These are phyloP conservation scores for Protomyces macrosporus DNA, from an alignment of 1,139 yeast species.

Conservation along the genomic window DNA sequence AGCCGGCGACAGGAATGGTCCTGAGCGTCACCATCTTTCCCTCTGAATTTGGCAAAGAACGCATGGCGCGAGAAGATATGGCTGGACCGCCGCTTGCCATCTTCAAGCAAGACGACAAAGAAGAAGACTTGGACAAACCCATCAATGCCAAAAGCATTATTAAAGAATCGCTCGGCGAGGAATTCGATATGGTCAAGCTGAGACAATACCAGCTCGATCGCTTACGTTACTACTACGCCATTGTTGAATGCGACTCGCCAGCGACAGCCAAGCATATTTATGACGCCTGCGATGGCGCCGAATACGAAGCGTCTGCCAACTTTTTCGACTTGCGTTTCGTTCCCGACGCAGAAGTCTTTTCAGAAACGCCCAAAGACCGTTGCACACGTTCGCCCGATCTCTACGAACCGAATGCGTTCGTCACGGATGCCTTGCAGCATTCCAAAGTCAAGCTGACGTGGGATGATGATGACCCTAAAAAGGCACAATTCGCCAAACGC, in stretches of 20 bases:
- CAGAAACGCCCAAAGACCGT: constrained; percentile 60
- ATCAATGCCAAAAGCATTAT: constrained; percentile 35
- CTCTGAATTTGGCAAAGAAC: constrained; percentile 88
- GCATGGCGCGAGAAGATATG: constrained; percentile 80
- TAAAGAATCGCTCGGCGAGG: constrained; percentile 46
- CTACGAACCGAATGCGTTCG: constrained; percentile 79
- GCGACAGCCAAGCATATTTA: constrained; percentile 71
- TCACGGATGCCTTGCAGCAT: constrained; percentile 43
- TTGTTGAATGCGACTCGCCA: constrained; percentile 76
- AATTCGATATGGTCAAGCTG: constrained; percentile 44
- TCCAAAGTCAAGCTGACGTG: constrained; percentile 36
- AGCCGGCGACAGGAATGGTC: constrained; percentile 70
- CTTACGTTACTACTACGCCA: constrained; percentile 88
- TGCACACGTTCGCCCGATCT: constrained; percentile 68
- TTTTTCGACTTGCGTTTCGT: constrained; percentile 86
- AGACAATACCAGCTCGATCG: constrained; percentile 70
- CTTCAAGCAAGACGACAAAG: constrained; percentile 43
- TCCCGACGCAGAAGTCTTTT: constrained; percentile 86
- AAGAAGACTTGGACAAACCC: constrained; percentile 37
- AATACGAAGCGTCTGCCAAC: constrained; percentile 92
- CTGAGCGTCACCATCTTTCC: constrained; percentile 73
- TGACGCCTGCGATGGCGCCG: constrained; percentile 87
- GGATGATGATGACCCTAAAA: constrained; percentile 93
- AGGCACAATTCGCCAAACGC: constrained; percentile 69
- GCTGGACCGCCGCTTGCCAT: constrained; percentile 92